Evolutionary conservation across 768 basidiomycete genomes (phyloP), one percentile per base, ranked within the genome.

Genomic region (Calocybe cyanea): DNA sequence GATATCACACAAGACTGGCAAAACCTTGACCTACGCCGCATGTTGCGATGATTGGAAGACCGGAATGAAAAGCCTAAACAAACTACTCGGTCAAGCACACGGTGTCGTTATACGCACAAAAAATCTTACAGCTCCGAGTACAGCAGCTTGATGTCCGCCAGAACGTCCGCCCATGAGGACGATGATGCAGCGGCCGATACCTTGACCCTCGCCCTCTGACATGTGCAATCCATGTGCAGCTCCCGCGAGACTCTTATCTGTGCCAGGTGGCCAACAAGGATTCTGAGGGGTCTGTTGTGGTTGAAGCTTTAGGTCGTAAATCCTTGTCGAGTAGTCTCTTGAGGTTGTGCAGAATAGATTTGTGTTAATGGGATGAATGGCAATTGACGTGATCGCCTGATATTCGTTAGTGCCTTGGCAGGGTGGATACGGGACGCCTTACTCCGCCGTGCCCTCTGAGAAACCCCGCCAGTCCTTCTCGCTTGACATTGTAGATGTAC

Each of bases 401-500:
- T 11, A 21, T 13, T 33, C 32, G 34, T 52, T 55, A 57, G 11
- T 36, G 14, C 2, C 21, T 11, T 44, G 23, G 51, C 42, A 25
- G 53, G 41, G 31, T 45, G 41, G 32, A 3, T 11, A n/a, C 42
- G 25, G 24, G 36, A 23, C 38, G n/a, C 20, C 80, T 66, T 64
- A 86, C 87, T 30, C 81, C 83, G 17, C 87, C 87, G 58, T 89
- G 87, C 2, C 85, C 86, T 31, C 82, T 76, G 32, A 85, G 65
- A 49, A 64, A 68, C 6, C 81, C 73, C 2, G 73, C 46, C 4
- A 81, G 49, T 2, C 58, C 56, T 32, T 65, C 64, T 15, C 57
- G 62, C 41, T 62, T 63, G 8, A 75, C 63, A 52, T 81, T 71
- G 56, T 78, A 72, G 13, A 86, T 65, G 56, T 80, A 80, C 17